phyloP scores from a whole-genome alignment of 2,329 filamentous ascomycete species.

The Aspergillus hortae region DNA sequence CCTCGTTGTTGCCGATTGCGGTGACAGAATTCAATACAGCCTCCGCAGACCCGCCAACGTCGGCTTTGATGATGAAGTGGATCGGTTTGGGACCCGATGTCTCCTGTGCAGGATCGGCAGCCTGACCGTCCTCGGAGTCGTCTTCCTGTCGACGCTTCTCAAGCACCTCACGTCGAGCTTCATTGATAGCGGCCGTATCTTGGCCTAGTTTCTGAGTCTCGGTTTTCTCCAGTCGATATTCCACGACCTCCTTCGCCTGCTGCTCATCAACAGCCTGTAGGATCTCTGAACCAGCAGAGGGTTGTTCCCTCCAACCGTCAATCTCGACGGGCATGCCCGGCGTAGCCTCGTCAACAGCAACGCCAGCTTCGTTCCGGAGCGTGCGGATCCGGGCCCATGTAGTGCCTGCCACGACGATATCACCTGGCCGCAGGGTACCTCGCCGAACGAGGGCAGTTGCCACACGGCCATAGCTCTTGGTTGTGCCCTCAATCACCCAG shows the following conservation, averaged over 20 bases:
- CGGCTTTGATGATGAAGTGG: conserved; percentile 84
- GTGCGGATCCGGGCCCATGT: conserved; percentile 85
- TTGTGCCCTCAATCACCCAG: conserved; percentile 88
- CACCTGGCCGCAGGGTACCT: conserved; percentile 76
- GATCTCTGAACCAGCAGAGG: conserved; percentile 80
- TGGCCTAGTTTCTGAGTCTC: conserved; percentile 63
- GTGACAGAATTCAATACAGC: conserved; percentile 75
- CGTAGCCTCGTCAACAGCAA: conserved; percentile 66
- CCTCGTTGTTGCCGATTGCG: conserved; percentile 79
- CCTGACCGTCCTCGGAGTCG: conserved; percentile 30
- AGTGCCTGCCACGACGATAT: conserved; percentile 80
- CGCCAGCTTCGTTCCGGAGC: conserved; percentile 79
- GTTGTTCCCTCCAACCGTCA: conserved; percentile 88
- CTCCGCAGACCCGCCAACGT: conserved; percentile 91
- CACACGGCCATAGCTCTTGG: conserved; percentile 77
- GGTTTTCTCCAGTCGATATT: conserved; percentile 68
- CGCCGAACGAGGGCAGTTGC: conserved; percentile 86
- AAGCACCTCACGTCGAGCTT: conserved; percentile 59
- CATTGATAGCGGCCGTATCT: conserved; percentile 75
- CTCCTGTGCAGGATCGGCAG: conserved; percentile 36
- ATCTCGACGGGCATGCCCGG: conserved; percentile 91
- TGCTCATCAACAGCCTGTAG: conserved; percentile 77
- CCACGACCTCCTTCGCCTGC: conserved; percentile 72
- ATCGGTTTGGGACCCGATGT: conserved; percentile 54
- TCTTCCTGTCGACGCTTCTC: conserved; percentile 42